Percentiles rank a stretch among this genome's conserved stretches.
Conservation (phyloP, 208 protist species). For the Leishmania arabica region DNA sequence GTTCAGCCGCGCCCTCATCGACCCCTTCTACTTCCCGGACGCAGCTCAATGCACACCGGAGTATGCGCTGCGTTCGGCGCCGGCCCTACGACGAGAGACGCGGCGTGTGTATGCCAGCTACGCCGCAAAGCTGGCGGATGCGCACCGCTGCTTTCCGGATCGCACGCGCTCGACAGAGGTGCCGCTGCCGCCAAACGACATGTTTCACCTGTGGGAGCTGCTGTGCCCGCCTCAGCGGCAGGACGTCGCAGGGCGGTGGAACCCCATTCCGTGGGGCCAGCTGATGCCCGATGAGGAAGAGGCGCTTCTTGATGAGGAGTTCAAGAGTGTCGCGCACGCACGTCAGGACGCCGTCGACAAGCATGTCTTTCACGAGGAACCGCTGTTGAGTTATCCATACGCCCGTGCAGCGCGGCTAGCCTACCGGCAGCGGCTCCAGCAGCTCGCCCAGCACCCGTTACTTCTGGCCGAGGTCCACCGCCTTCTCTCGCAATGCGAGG, state of each 20-base stretch:
- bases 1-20: slow-evolving; percentile 47
- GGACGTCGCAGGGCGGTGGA: slow-evolving; percentile 29
- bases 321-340: not conserved
- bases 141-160: slow-evolving; percentile 27
- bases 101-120: slow-evolving; percentile 13
- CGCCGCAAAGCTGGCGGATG: slow-evolving; percentile 25
- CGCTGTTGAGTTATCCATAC: slow-evolving; percentile 21
- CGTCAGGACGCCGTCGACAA: too few species aligned
- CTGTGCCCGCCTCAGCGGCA: slow-evolving; percentile 30
- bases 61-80: slow-evolving; percentile 38
- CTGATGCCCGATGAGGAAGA: slow-evolving; percentile 45
- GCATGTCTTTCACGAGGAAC: not conserved
- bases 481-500: slow-evolving; percentile 46
- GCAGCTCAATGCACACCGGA: slow-evolving; percentile 27
- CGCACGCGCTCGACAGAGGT: slow-evolving; percentile 19
- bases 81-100: slow-evolving; percentile 21
- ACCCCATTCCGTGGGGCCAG: slow-evolving; percentile 36
- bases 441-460: slow-evolving; percentile 27
- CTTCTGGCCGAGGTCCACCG: slow-evolving; percentile 31
- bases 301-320: slow-evolving; percentile 29
- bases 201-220: slow-evolving; percentile 29
- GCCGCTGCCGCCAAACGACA: slow-evolving; percentile 21
- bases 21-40: slow-evolving; percentile 50
- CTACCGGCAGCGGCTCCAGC: slow-evolving; percentile 41
- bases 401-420: slow-evolving; percentile 20